Evolutionary conservation across 169 alveolate species (phyloP), one percentile per base, ranked within the genome.

Genomic region (Babesia bigemina): DNA sequence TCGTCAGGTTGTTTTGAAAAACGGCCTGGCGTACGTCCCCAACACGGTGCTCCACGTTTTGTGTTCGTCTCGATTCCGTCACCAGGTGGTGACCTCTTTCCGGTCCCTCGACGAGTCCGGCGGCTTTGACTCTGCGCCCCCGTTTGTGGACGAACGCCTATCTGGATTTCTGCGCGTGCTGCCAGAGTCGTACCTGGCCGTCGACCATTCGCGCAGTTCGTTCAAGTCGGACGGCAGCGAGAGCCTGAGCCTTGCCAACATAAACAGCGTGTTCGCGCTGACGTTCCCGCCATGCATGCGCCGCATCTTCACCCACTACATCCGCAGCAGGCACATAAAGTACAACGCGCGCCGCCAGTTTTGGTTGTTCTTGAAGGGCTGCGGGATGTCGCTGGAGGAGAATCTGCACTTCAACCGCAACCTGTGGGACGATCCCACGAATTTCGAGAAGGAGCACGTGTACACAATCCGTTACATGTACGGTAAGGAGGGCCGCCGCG

Each of bases 251-350:
- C 72, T 70, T n/a, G 70, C 70, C 21, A 87, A 87, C 78, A 79
- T 87, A 59, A 87, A 79, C 26, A 70, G 65, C 21, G 90, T 87
- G 21, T 93, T 83, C 79, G 69, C 74, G 77, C 79, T 63, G 55
- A 91, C 97, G n/a, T 94, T 94, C 62, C 97, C 97, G 26, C 95
- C 96, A 19, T 94, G 97, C 86, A 94, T 94, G 97, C 92, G 96
- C 47, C 91, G 95, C 63, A 81, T 94, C 59, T 93, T 86, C 74
- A 92, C 84, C 66, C 85, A 89, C 74, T 91, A 87, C 82, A 44
- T 86, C 86, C 44, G 47, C 29, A 72, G 61, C 60, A 87, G 84
- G 62, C 96, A 94, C 66, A 44, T 94, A 60, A 94, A 93, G 75
- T 95, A 94, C 84, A 91, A 91, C 84, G 95, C 95, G 58, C 78